Percentiles rank a stretch among this genome's conserved stretches.
phyloP scores from a whole-genome alignment of 441 rosid genomes.

The Euphorbia celastroides region DNA sequence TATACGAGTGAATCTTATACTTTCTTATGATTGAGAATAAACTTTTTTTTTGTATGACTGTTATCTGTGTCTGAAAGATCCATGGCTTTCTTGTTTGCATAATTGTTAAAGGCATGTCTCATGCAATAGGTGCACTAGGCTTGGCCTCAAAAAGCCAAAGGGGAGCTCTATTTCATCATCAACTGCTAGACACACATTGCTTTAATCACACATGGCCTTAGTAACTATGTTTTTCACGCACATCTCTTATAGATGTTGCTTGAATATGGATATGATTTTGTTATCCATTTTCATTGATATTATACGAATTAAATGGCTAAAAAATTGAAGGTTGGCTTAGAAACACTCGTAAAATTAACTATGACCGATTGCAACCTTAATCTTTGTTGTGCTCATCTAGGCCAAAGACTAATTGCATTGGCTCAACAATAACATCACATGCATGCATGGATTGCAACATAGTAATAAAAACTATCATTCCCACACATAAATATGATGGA shows the following conservation, averaged over 20 bases:
- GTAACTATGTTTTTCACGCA: neutral
- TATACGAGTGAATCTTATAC: constrained; percentile 7
- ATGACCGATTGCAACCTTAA: neutral
- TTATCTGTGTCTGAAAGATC: neutral
- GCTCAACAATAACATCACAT: no score
- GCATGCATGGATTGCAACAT: no score
- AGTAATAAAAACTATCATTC: no score
- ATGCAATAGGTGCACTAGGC: neutral
- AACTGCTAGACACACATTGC: no score
- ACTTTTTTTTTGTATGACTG: neutral
- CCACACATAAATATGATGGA: no score
- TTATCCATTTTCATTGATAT: neutral
- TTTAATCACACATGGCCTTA: neutral
- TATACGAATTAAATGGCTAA: neutral
- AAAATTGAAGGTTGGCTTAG: neutral
- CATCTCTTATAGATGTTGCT: neutral
- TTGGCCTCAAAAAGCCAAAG: neutral
- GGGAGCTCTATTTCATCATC: neutral
- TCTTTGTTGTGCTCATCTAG: no score
- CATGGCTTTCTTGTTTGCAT: constrained; percentile 14
- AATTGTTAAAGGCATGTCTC: neutral
- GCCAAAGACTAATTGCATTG: no score
- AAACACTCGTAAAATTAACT: neutral
- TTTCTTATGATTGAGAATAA: neutral
- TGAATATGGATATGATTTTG: neutral